Evolutionary conservation across 306 rosid genomes (phyloP), one percentile per base, ranked within the genome.

Genomic region (Casuarina glauca): DNA sequence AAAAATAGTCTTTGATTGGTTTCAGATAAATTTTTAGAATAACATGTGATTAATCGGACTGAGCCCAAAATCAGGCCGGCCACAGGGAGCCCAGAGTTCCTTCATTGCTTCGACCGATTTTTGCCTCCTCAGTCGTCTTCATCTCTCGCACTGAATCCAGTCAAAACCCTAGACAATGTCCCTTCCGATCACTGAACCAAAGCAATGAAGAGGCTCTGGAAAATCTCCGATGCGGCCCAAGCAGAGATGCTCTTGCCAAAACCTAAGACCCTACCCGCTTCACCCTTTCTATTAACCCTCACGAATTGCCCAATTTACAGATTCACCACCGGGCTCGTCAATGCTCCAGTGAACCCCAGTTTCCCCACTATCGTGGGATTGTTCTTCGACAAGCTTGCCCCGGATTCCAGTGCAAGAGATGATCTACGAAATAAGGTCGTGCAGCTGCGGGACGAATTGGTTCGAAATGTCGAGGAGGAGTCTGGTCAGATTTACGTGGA

Each of bases 171-270:
- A 78, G 63, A 57, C 69, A 26, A 78, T 74, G 78, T 54, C 0
- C 32, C 15, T 50, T 36, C 6, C 66, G 43, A 11, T 36, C 52
- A 7, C 70, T 81, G 4, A 46, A 60, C 2, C 48, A 41, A 66
- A 16, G 71, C 80, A 64, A 91, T 93, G 98, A 91, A 80, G 83
- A 91, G 86, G 43, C 76, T 64, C 12, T 86, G 87, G 87, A 85
- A 80, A 74, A 82, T 91, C 79, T 84, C 89, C 10, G 82, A 82
- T 70, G 86, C 79, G 48, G 85, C 80, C 38, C 84, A 79, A 78
- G 77, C 81, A 3, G 86, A 81, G 62, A 68, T 76, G 9, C 61
- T 76, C 50, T 0, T 69, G 69, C 86, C 76, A 6, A 79, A 50
- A 3, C 80, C 72, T 72, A 70, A 73, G 74, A 11, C 68, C 68